Evolutionary conservation across 495 filamentous ascomycete genomes (phyloP).

Genomic region (Clavariopsis aquatica): DNA sequence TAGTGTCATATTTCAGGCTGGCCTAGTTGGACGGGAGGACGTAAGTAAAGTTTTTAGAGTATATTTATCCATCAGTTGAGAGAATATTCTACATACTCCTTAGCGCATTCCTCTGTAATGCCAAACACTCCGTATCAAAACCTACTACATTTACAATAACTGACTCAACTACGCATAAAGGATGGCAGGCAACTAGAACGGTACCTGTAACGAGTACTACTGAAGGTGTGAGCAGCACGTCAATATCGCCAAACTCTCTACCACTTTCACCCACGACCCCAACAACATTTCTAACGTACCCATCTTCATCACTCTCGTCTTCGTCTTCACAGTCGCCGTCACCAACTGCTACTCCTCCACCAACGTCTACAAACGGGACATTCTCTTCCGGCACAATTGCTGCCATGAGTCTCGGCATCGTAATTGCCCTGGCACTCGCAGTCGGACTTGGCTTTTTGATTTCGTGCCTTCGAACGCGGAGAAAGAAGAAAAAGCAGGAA

Average conservation of each 20-base stretch:
- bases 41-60: neutral
- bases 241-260: neutral
- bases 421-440: neutral
- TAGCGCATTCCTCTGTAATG: neutral
- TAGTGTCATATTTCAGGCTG: neutral
- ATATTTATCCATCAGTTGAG: too few relatives aligned
- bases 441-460: neutral
- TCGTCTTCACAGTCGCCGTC: neutral
- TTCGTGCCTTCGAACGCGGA: neutral
- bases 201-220: neutral
- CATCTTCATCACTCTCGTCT: neutral
- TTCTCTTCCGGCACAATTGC: neutral
- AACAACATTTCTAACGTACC: too few relatives aligned
- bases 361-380: neutral
- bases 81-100: too few relatives aligned
- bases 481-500: neutral
- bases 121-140: neutral
- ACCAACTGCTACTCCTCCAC: neutral
- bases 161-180: neutral
- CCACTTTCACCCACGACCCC: neutral
- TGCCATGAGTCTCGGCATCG: neutral
- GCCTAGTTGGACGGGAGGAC: neutral
- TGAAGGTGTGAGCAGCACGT: neutral
- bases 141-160: neutral
- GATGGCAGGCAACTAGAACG: neutral